These are phyloP conservation scores for Clitoria ternatea DNA, from an alignment of 306 rosid species.

Conservation along the genomic window DNA sequence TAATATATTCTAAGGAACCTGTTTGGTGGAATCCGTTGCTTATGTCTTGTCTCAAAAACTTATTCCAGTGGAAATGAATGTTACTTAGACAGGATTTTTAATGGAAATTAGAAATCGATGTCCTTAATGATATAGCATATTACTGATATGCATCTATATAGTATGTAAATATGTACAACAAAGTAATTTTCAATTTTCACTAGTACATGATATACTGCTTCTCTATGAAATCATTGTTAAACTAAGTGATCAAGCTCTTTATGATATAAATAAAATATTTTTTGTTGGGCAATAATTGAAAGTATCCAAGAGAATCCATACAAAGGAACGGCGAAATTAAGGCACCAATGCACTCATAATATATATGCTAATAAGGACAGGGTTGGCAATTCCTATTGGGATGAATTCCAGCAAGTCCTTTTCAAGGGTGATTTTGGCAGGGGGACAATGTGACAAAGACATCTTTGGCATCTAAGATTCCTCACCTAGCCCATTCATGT, in stretches of 20 bases:
- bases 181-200: not conserved
- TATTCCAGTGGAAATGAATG: not conserved
- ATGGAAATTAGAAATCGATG: not conserved
- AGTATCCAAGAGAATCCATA: not conserved
- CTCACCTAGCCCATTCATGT: constrained; percentile 32
- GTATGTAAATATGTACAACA: not conserved
- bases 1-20: not conserved
- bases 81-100: not conserved
- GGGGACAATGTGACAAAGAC: constrained; percentile 40
- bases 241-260: not conserved
- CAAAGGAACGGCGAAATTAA: constrained; percentile 13
- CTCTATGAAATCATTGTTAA: not conserved
- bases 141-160: not conserved
- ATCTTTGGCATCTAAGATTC: constrained; percentile 31
- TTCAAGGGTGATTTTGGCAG: constrained; percentile 35
- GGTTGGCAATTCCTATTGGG: constrained; percentile 31
- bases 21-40: not conserved
- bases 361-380: constrained; percentile 35
- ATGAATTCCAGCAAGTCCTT: constrained; percentile 27
- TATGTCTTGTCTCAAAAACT: constrained; percentile 23
- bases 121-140: not conserved
- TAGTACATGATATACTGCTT: not conserved
- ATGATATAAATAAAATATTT: not conserved
- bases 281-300: not conserved
- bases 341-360: constrained; percentile 20